These are phyloP conservation scores for Backusella australiensis DNA, from an alignment of 192 early-diverging fungal genomes.

Conservation along the genomic window DNA sequence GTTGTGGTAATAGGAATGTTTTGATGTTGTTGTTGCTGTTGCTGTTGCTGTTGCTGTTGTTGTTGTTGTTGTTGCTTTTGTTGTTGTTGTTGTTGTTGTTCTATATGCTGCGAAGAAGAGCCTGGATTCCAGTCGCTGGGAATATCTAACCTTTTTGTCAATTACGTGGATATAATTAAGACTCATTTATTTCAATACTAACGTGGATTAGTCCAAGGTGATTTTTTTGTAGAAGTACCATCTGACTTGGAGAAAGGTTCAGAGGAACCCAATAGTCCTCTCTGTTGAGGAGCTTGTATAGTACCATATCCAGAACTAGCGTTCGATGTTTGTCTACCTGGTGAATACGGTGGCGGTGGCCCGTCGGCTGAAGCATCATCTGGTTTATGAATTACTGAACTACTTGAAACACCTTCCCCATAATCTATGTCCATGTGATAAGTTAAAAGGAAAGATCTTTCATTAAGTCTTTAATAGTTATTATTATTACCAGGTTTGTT, in stretches of 20 bases:
- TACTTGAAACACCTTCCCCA: background rate
- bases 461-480: too few species aligned
- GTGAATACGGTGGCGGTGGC: background rate
- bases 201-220: background rate
- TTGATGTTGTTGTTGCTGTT: background rate
- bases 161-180: background rate
- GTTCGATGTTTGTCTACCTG: background rate
- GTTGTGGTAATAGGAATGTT: background rate
- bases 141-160: background rate
- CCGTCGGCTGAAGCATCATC: slow-evolving; percentile 3
- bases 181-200: background rate
- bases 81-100: background rate
- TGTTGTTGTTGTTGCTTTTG: background rate
- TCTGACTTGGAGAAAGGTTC: background rate
- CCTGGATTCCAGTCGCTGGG: background rate
- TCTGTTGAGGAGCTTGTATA: background rate
- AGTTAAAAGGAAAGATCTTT: background rate
- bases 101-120: background rate
- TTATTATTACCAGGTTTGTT: slow-evolving; percentile 10
- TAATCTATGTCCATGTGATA: background rate
- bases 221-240: background rate
- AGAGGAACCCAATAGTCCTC: background rate
- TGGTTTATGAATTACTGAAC: slow-evolving; percentile 1
- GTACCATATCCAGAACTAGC: background rate
- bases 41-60: background rate